Conservation (phyloP, 169 alveolate species). For the Plasmodium yoelii region DNA sequence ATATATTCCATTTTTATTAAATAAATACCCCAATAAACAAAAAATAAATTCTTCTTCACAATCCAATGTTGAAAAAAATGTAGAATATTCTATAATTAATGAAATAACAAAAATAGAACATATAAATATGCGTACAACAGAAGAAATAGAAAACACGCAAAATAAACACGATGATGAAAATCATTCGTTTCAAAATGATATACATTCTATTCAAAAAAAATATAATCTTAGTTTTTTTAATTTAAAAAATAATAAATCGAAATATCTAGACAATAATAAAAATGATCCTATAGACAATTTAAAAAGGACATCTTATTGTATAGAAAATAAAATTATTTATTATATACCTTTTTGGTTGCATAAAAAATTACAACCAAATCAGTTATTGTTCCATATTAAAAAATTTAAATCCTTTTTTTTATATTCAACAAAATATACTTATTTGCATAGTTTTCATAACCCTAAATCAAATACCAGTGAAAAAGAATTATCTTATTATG, state of each 20-base stretch:
- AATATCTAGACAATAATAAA: constrained; percentile 15
- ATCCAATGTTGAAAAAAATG: constrained; percentile 3
- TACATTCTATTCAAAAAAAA: not conserved
- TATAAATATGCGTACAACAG: not conserved
- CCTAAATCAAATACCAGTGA: constrained; percentile 18
- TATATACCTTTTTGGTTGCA: constrained; percentile 65
- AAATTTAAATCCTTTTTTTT: constrained; percentile 58
- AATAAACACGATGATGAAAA: not conserved
- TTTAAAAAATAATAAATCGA: constrained; percentile 22
- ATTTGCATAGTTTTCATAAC: constrained; percentile 64
- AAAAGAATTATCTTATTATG: constrained; percentile 32
- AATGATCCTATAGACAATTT: constrained; percentile 6
- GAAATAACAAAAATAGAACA: constrained; percentile 16
- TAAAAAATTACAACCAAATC: constrained; percentile 51
- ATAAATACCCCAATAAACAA: not conserved
- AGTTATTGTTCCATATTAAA: constrained; percentile 45
- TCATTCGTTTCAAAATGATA: not conserved
- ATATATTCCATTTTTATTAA: not conserved
- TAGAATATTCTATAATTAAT: constrained; percentile 28
- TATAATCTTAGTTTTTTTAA: constrained; percentile 1
- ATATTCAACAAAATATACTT: constrained; percentile 53
- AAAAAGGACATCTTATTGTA: constrained; percentile 11
- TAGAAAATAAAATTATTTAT: constrained; percentile 45
- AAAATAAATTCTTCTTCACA: not conserved
- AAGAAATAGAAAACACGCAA: not conserved